These are phyloP conservation scores for Cladosporium colombiae DNA, from an alignment of 2,329 filamentous ascomycete species.

Conservation along the genomic window DNA sequence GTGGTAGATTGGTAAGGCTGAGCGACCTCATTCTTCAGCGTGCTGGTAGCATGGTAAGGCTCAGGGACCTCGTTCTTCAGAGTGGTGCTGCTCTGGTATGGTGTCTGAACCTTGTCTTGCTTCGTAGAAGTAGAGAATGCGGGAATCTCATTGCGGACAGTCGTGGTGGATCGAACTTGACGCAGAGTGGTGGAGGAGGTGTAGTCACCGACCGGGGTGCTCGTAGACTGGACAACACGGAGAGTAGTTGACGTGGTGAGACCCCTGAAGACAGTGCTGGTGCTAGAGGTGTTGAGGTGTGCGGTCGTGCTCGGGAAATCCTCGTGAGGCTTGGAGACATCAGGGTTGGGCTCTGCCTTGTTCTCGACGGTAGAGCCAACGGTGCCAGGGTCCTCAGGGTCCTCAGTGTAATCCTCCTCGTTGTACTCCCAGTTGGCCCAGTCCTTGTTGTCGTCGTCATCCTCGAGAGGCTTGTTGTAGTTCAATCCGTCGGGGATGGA, in stretches of 20 bases:
- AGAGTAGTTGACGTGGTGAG: neutral
- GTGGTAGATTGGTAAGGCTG: neutral
- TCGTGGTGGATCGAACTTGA: neutral
- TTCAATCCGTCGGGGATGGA: slow-evolving; percentile 2
- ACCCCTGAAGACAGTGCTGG: neutral
- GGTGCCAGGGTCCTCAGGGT: neutral
- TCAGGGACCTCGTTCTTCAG: neutral
- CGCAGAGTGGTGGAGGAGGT: neutral
- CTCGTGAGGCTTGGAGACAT: neutral
- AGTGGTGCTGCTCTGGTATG: neutral
- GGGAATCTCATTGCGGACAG: slow-evolving; percentile 1
- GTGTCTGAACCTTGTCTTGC: neutral
- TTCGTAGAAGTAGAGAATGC: neutral
- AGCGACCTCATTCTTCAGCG: no score
- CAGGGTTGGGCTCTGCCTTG: neutral
- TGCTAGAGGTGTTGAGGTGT: neutral
- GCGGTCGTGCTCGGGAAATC: neutral
- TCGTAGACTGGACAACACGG: neutral
- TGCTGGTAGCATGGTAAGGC: neutral
- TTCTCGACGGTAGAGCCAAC: neutral
- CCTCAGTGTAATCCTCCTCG: neutral
- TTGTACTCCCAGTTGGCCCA: slow-evolving; percentile 1
- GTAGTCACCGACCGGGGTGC: neutral
- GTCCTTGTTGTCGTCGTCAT: slow-evolving; percentile 6
- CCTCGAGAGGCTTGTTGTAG: slow-evolving; percentile 20